A percentile compares a stretch with the other conserved stretches of the same genome.
Conservation (phyloP, 2,329 filamentous ascomycete species). For the Calonectria leucothoes region DNA sequence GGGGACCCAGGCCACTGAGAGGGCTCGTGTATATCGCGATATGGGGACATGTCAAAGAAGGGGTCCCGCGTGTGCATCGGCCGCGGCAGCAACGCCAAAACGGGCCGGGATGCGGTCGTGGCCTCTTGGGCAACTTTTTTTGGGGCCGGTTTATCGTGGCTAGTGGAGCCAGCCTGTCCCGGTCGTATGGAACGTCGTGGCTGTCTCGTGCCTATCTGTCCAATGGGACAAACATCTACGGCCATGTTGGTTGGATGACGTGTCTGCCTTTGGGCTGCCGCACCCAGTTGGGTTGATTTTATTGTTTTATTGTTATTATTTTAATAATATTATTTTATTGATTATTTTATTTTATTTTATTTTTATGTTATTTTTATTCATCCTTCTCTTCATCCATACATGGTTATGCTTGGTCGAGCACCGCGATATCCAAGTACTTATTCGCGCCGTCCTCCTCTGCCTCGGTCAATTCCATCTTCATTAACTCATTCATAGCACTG, state of each 20-base stretch:
- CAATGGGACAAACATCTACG: neutral
- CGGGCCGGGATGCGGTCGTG: neutral
- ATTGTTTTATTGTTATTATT: neutral
- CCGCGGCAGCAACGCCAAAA: neutral
- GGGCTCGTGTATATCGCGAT: neutral
- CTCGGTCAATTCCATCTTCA: neutral
- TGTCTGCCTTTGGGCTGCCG: neutral
- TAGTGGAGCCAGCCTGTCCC: neutral
- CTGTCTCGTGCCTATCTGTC: neutral
- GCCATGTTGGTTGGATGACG: neutral
- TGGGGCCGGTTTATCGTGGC: neutral
- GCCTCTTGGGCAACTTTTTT: neutral
- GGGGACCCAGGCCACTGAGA: neutral
- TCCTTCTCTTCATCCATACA: neutral
- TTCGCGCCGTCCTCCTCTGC: neutral
- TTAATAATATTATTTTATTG: neutral
- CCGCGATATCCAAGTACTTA: neutral
- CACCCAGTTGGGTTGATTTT: neutral
- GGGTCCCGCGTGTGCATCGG: neutral
- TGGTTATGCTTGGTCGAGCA: neutral
- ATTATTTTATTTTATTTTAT: neutral
- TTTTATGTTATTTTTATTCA: neutral
- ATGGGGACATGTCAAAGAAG: neutral
- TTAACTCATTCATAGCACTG: neutral
- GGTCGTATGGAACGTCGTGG: neutral